phyloP scores from a whole-genome alignment of 495 filamentous ascomycete genomes.

The Pseudotulostoma volvatum region DNA sequence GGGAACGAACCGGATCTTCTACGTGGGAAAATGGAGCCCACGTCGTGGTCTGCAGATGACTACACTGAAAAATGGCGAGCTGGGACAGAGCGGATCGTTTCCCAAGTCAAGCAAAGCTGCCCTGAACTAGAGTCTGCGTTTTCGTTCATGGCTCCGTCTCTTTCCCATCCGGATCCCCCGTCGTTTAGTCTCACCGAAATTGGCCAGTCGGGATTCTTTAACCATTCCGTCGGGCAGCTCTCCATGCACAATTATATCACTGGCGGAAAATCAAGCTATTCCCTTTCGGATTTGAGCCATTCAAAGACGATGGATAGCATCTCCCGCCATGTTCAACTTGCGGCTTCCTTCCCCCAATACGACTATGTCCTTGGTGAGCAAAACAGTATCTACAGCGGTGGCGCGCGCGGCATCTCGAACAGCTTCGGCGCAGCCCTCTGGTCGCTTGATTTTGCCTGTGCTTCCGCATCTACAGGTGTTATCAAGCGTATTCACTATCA shows the following conservation, averaged over 20 bases:
- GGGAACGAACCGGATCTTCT: slow-evolving; percentile 56
- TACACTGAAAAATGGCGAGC: slow-evolving; percentile 45
- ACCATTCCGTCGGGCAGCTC: slow-evolving; percentile 36
- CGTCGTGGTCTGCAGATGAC: slow-evolving; percentile 37
- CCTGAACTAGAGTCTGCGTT: not conserved
- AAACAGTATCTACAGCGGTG: slow-evolving; percentile 50
- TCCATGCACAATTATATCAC: slow-evolving; percentile 55
- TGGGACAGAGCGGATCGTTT: slow-evolving; percentile 17
- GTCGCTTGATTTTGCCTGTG: slow-evolving; percentile 50
- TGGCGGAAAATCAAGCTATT: slow-evolving; percentile 46
- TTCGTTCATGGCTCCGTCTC: slow-evolving; percentile 44
- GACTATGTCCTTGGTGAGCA: slow-evolving; percentile 48
- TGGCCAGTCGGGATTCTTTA: slow-evolving; percentile 33
- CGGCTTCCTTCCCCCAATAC: slow-evolving; percentile 18
- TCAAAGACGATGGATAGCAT: slow-evolving; percentile 35
- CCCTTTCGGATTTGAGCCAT: slow-evolving; percentile 55
- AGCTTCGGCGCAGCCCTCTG: slow-evolving; percentile 57
- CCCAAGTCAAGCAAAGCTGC: not conserved
- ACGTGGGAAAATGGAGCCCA: slow-evolving; percentile 34
- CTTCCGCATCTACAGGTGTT: slow-evolving; percentile 32
- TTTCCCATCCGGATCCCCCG: slow-evolving; percentile 37
- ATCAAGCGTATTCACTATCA: slow-evolving; percentile 52
- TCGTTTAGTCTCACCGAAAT: slow-evolving; percentile 35
- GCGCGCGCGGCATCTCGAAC: slow-evolving; percentile 45
- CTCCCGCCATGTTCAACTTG: slow-evolving; percentile 28